Conservation (phyloP, 83 land plant species). For the Isoetes engelmannii region DNA sequence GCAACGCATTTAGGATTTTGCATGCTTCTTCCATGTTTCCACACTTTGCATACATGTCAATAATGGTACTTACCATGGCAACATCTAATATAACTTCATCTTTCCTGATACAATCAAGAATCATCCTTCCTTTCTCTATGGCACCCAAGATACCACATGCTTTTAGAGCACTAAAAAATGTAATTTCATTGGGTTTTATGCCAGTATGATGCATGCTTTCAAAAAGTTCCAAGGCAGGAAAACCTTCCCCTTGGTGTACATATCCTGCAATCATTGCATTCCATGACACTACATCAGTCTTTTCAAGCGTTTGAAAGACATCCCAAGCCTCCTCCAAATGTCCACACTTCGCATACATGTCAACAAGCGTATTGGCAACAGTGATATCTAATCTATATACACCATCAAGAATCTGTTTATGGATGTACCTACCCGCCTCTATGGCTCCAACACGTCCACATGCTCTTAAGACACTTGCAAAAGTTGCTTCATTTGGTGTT, state of each 20-base stretch:
- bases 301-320: not conserved
- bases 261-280: not conserved
- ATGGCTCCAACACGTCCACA: not conserved
- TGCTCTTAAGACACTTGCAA: slow-evolving; percentile 1
- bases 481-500: not conserved
- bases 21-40: not conserved
- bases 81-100: not conserved
- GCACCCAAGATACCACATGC: not conserved
- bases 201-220: not conserved
- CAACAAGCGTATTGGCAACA: not conserved
- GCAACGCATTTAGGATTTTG: not conserved
- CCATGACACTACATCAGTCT: slow-evolving; percentile 1
- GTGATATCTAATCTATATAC: not conserved
- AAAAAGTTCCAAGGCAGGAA: not conserved
- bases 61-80: not conserved
- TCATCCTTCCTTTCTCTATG: not conserved
- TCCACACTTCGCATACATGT: slow-evolving; percentile 5
- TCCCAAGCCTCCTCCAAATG: not conserved
- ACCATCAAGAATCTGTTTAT: not conserved
- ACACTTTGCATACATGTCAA: slow-evolving; percentile 1
- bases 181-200: not conserved
- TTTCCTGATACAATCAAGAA: not conserved
- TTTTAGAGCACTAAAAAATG: slow-evolving; percentile 4
- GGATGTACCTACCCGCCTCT: not conserved
- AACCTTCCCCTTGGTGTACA: not conserved